Conservation (phyloP, 1,139 yeast genomes). For the Petasospora fabianii region DNA sequence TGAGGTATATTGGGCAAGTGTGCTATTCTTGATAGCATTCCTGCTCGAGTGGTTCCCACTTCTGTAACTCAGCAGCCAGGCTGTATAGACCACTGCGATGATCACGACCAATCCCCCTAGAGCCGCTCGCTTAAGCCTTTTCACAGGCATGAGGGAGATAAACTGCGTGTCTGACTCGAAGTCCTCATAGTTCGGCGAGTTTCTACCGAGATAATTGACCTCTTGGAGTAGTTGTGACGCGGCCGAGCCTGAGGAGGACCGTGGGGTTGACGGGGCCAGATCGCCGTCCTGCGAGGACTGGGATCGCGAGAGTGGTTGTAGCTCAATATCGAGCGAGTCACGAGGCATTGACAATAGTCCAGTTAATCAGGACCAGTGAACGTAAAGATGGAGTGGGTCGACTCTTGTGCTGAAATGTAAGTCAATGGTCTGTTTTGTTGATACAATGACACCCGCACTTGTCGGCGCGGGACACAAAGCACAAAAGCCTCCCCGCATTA, state of each 20-base stretch:
- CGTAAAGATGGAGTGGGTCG: too few species aligned
- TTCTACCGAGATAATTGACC: conserved; percentile 9
- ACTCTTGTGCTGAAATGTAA: too few species aligned
- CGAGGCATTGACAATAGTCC: too few species aligned
- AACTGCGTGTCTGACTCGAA: conserved; percentile 5
- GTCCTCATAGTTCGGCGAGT: conserved; percentile 8
- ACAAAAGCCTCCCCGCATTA: too few species aligned
- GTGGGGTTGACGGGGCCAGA: neutral
- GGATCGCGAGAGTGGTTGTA: conserved; percentile 3
- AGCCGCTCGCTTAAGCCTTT: conserved; percentile 6
- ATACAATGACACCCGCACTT: too few species aligned
- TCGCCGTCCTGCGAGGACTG: too few species aligned
- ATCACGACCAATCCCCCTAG: conserved; percentile 2
- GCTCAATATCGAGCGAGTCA: conserved; percentile 11
- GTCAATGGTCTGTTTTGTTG: too few species aligned
- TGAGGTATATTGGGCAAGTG: neutral
- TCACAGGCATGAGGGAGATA: conserved; percentile 1
- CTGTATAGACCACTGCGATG: conserved; percentile 9
- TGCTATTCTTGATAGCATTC: neutral
- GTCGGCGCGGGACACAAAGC: too few species aligned
- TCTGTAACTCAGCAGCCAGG: conserved; percentile 15
- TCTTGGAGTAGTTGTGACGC: conserved; percentile 10
- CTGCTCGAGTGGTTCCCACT: neutral
- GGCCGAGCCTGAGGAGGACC: conserved; percentile 10
- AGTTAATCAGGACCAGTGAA: too few species aligned